phyloP scores from a whole-genome alignment of 192 early-diverging fungal species.

The Allomyces macrogynus region DNA sequence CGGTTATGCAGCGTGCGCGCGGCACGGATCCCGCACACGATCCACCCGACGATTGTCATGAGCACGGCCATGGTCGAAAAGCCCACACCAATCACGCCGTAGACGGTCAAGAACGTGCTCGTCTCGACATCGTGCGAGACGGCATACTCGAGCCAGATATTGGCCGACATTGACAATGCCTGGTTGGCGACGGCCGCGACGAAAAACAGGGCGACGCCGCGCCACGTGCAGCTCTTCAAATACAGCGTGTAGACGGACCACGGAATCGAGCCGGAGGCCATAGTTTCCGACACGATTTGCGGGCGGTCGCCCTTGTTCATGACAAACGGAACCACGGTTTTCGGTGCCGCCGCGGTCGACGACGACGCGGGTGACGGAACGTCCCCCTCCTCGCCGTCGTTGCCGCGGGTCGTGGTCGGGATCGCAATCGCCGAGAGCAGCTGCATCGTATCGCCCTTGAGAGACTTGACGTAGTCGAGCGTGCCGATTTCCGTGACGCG shows the following conservation, averaged over 20 bases:
- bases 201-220: not conserved
- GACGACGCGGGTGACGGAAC: constrained; percentile 5
- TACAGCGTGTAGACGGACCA: not conserved
- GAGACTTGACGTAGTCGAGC: constrained; percentile 11
- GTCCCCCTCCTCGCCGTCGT: constrained; percentile 7
- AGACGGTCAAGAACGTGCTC: not conserved
- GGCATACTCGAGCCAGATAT: not conserved
- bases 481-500: not conserved
- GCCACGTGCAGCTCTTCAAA: not conserved
- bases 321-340: too few relatives aligned
- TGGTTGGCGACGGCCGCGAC: not conserved
- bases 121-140: not conserved
- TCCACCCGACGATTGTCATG: constrained; percentile 29
- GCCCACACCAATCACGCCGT: not conserved
- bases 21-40: constrained; percentile 41
- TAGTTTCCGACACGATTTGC: not conserved
- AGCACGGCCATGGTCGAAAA: constrained; percentile 27
- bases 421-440: not conserved
- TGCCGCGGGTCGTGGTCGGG: not conserved
- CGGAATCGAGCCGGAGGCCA: not conserved
- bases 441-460: constrained; percentile 24
- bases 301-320: not conserved
- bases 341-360: not conserved
- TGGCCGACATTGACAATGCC: not conserved
- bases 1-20: constrained; percentile 45